Evolutionary conservation across 129 eudicot genomes (phyloP), one percentile per base, ranked within the genome.

Genomic region (Erigeron canadensis): DNA sequence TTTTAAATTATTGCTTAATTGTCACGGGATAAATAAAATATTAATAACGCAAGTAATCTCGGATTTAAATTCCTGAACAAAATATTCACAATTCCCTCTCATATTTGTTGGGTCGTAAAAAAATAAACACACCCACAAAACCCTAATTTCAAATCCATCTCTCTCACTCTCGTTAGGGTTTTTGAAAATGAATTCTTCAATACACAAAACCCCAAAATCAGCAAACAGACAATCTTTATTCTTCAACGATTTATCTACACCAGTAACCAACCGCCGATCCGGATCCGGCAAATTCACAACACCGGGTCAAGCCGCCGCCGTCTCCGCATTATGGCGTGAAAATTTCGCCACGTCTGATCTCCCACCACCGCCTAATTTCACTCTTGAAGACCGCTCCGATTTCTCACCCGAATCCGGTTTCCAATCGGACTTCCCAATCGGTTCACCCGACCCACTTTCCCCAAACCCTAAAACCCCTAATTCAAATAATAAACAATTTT

Each of bases 321-420:
- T 95, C 38, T 95, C 99, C 4, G 99, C 97, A 18, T 74, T 95
- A 12, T 95, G 99, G 99, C 95, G 91, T 18, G 99, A 95, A 76
- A 95, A 90, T 70, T 95, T 95, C 56, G 71, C 99, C 37, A 86
- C 75, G 38, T 86, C 99, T 23, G 96, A 95, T 78, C 94, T 95
- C 1, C 99, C 99, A 3, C 99, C 99, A 8, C 97, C 99, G 0
- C 99, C 99, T 0, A 70, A 65, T 18, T 90, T 88, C 76, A 95
- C 99, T 41, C 90, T 95, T 5, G 99, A 90, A 58, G 99, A 95
- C 79, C 94, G 97, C 3, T 86, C 86, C 3, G 99, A 90, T 54
- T 74, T 85, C 61, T 90, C 99, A 2, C 97, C 99, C 0, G 99
- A 95, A 34, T 72, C 86, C 3, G 97, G 95, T 4, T 71, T 86